Evolutionary conservation across 228 moss, liverwort and hornwort genomes (phyloP).

Genomic region (Sphagnum fallax): DNA sequence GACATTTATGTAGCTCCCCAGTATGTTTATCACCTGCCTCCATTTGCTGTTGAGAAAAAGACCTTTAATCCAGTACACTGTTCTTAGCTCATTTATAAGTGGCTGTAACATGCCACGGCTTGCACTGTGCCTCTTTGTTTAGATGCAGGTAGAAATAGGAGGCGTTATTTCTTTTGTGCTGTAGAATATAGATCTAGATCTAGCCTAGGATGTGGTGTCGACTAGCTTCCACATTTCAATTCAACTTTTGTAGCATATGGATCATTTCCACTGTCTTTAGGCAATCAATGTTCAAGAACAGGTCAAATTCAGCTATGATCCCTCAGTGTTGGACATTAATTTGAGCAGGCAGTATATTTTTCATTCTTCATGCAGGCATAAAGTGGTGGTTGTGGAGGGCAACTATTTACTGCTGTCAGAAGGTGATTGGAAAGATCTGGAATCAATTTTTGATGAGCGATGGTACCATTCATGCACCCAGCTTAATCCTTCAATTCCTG

Average conservation of each 20-base stretch:
- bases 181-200: no score
- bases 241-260: no score
- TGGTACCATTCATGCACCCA: slow-evolving; percentile 35
- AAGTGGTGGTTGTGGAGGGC: slow-evolving; percentile 93
- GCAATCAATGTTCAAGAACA: no score
- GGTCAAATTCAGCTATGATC: no score
- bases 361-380: slow-evolving; percentile 40
- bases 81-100: not conserved
- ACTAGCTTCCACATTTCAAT: no score
- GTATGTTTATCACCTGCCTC: slow-evolving; percentile 22
- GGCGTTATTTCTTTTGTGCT: no score
- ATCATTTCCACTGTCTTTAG: no score
- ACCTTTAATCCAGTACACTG: not conserved
- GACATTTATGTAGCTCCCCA: slow-evolving; percentile 62
- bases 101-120: not conserved
- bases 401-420: slow-evolving; percentile 87
- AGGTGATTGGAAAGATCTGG: slow-evolving; percentile 69
- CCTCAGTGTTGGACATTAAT: no score
- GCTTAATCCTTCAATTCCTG: not conserved
- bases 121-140: not conserved
- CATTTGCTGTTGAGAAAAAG: not conserved
- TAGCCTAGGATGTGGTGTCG: no score
- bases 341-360: no score
- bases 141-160: not conserved
- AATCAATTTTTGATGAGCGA: slow-evolving; percentile 67